These are phyloP conservation scores for Diaporthe eres DNA, from an alignment of 2,329 filamentous ascomycete species.

Conservation along the genomic window DNA sequence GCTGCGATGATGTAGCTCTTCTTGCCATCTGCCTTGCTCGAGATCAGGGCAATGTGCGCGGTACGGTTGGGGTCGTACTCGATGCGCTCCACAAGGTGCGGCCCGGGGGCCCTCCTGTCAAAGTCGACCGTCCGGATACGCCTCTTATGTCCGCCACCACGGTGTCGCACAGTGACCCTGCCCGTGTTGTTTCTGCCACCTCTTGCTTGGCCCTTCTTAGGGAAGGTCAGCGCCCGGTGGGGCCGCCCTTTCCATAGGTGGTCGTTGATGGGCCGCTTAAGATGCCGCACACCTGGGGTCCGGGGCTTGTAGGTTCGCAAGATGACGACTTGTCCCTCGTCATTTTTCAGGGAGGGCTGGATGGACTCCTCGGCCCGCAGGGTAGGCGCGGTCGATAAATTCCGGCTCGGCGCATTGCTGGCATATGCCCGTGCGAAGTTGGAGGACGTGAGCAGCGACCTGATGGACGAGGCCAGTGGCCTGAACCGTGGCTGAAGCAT, in stretches of 20 bases:
- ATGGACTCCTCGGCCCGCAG: constrained; percentile 25
- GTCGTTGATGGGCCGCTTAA: constrained; percentile 93
- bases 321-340: constrained; percentile 57
- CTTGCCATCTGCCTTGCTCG: constrained; percentile 78
- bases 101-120: constrained; percentile 80
- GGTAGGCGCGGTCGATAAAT: constrained; percentile 10
- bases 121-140: constrained; percentile 96
- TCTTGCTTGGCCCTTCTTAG: constrained; percentile 93
- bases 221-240: constrained; percentile 84
- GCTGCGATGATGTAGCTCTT: constrained; percentile 96
- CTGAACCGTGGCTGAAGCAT: constrained; percentile 80
- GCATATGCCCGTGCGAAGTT: constrained; percentile 42
- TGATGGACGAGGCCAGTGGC: constrained; percentile 53
- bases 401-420: constrained; percentile 46
- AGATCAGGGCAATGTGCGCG: constrained; percentile 92
- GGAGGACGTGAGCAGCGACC: constrained; percentile 42
- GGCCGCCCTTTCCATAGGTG: constrained; percentile 97
- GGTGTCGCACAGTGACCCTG: constrained; percentile 88
- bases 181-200: constrained; percentile 94
- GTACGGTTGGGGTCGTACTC: constrained; percentile 96
- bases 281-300: constrained; percentile 92
- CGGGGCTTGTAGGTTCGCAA: constrained; percentile 93
- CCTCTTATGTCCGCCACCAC: constrained; percentile 91
- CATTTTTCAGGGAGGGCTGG: constrained; percentile 37
- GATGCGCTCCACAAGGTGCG: constrained; percentile 91